Base-by-base conservation (phyloP, 2,329 filamentous ascomycete species). In the Sclerotinia borealis region DNA sequence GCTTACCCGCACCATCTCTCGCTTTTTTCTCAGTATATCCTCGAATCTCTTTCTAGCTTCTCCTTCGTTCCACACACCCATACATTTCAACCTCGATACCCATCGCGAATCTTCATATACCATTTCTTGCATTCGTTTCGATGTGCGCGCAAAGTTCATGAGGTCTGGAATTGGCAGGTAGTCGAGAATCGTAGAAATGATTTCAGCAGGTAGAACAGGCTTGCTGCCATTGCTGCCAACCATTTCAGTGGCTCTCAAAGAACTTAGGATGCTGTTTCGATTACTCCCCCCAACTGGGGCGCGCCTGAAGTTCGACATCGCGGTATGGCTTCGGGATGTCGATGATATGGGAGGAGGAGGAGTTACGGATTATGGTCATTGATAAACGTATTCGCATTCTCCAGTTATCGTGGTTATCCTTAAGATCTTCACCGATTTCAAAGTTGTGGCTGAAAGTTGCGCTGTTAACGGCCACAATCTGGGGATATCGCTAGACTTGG, bases 21-120 rank as follows among this genome's bases (percentile, higher is more conserved):
- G 79, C 72, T 84, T 83, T 69, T 79, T 79, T 67, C 79, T 79
- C 71, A 88, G 82, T 9, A 84, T 82, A 29, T 93, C 88, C 66
- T 97, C 93, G 59, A 92, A 91, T 60, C 90, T 80, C 69, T 85
- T 86, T 65, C 93, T 84, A 5, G 95, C 95, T 74, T 96, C 93
- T 4, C 80, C 76, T 74, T 99, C 95, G 72, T 96, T 89, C 95
- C 95, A 99, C 69, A 90, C 89, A 2, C 89, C 91, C 87, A 99
- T 96, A 64, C 83, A 87, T 74, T 90, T 90, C 61, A 99, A 77
- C 67, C 91, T 85, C 67, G 91, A 86, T 45, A 98, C 90, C 95
- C 95, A 99, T 79, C 93, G 85, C 56, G 92, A 91, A 76, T 99
- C 95, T 75, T 99, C 95, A 77, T 98, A 99, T 3, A 97, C 93